Evolutionary conservation across 495 filamentous ascomycete genomes (phyloP).

Genomic region (Annulohypoxylon maeteangense): DNA sequence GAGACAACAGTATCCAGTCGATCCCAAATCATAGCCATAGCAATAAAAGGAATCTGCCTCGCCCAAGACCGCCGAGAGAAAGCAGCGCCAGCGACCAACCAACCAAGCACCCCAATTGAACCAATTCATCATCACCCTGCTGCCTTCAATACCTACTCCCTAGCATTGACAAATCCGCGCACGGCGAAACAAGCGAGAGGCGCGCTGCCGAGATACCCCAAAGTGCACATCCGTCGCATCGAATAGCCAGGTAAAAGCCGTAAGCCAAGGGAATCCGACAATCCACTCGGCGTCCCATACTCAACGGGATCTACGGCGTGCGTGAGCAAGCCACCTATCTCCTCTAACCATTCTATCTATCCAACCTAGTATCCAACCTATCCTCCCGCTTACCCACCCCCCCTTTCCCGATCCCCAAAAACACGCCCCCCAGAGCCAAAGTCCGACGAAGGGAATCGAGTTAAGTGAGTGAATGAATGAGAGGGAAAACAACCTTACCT

Average conservation of each 20-base stretch:
- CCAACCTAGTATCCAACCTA: neutral
- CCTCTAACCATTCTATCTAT: neutral
- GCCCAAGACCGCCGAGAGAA: constrained; percentile 1
- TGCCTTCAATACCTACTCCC: too few relatives aligned
- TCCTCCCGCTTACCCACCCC: constrained; percentile 17
- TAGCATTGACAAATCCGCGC: constrained; percentile 27
- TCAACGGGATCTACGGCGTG: constrained; percentile 14
- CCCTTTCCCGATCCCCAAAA: neutral
- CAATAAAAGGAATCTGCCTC: constrained; percentile 17
- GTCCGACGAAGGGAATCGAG: neutral
- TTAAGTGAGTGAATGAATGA: neutral
- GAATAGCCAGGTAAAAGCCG: constrained; percentile 23
- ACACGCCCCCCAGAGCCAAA: neutral
- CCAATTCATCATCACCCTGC: constrained; percentile 28
- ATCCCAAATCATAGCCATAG: neutral
- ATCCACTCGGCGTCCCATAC: neutral
- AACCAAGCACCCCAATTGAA: constrained; percentile 32
- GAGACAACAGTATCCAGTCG: neutral
- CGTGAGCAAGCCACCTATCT: constrained; percentile 15
- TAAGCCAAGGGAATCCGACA: constrained; percentile 29
- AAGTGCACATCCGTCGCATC: constrained; percentile 28
- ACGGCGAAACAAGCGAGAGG: constrained; percentile 12
- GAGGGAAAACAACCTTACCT: neutral
- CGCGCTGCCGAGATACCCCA: constrained; percentile 36
- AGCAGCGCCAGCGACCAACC: neutral